A percentile compares a stretch with the other conserved stretches of the same genome.
Evolutionary conservation across 163 green algal genomes (phyloP).

Genomic region (Smithsoniella earleae): DNA sequence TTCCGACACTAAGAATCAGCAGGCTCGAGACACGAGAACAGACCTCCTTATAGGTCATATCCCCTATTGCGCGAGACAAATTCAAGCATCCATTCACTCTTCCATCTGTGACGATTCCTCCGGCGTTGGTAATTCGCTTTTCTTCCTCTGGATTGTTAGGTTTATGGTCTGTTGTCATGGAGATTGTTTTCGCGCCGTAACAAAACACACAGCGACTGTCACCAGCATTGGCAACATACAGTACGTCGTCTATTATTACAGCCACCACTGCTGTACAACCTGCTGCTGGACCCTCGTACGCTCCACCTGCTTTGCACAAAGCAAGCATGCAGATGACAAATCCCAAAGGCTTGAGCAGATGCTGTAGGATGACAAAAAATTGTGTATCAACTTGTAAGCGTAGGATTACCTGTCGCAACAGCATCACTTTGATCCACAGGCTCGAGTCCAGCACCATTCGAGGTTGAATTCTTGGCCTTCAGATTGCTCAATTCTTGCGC

Average conservation of each 20-base stretch:
- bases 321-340: no score
- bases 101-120: conserved; percentile 72
- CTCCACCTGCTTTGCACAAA: no score
- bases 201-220: conserved; percentile 53
- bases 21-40: no score
- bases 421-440: conserved; percentile 27
- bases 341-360: no score
- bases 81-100: conserved; percentile 86
- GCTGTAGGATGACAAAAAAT: no score
- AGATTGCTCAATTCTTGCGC: conserved; percentile 3
- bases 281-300: conserved; percentile 44
- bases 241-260: conserved; percentile 34
- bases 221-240: conserved; percentile 66
- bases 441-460: conserved; percentile 17
- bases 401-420: conserved; percentile 17
- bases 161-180: conserved; percentile 68
- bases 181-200: conserved; percentile 44
- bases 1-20: no score
- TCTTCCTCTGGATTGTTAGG: conserved; percentile 55
- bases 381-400: no score
- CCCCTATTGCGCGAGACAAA: conserved; percentile 76
- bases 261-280: conserved; percentile 55
- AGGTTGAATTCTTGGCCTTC: conserved; percentile 22
- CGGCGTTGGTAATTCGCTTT: conserved; percentile 61
- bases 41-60: conserved; percentile 79